These are phyloP conservation scores for Aspergillus calidoustus DNA, from an alignment of 2,329 filamentous ascomycete genomes.

Conservation along the genomic window DNA sequence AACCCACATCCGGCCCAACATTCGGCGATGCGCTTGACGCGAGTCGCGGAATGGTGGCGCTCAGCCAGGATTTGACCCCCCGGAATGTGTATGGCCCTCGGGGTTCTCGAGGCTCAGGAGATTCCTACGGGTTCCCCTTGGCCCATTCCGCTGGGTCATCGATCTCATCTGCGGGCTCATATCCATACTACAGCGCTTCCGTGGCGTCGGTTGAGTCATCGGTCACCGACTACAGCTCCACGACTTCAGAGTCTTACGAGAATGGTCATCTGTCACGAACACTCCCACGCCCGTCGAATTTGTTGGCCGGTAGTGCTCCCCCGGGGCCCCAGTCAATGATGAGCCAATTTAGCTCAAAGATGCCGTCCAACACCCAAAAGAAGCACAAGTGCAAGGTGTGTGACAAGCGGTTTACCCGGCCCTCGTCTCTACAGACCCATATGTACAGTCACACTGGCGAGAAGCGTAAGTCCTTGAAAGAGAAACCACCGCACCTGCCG, in stretches of 20 bases:
- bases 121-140: constrained; percentile 90
- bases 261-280: constrained; percentile 74
- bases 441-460: constrained; percentile 99
- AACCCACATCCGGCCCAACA: constrained; percentile 64
- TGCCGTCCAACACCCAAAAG: constrained; percentile 94
- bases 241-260: constrained; percentile 81
- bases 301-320: constrained; percentile 66
- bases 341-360: constrained; percentile 96
- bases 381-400: constrained; percentile 99
- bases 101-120: constrained; percentile 70
- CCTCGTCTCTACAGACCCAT: constrained; percentile 92
- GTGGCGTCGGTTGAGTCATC: constrained; percentile 71
- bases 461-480: constrained; percentile 75
- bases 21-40: constrained; percentile 92
- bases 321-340: constrained; percentile 97
- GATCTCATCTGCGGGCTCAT: constrained; percentile 80
- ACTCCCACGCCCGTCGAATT: constrained; percentile 75
- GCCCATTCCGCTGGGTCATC: constrained; percentile 92
- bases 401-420: constrained; percentile 94
- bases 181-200: constrained; percentile 84
- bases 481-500: background rate
- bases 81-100: constrained; percentile 83
- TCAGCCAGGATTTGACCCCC: constrained; percentile 90
- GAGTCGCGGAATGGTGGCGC: constrained; percentile 89
- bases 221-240: constrained; percentile 91